phyloP scores from a whole-genome alignment of 2,329 filamentous ascomycete genomes.

The Blastomyces gilchristii region DNA sequence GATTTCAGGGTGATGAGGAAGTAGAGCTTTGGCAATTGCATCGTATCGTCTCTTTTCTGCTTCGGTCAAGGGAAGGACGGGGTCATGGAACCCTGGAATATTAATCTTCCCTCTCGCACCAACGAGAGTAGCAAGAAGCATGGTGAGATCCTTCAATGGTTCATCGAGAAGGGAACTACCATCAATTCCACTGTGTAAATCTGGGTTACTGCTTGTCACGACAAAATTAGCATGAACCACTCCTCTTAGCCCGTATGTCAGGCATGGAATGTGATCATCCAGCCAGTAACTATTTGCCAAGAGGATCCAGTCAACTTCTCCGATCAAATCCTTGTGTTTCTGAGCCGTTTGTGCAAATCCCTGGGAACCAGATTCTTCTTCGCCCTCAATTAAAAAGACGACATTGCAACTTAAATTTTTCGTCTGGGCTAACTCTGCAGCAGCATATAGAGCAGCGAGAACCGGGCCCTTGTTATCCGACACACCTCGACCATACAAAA shows the following conservation, averaged over 20 bases:
- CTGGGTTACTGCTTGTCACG: slow-evolving; percentile 73
- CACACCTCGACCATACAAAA: slow-evolving; percentile 88
- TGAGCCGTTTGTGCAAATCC: slow-evolving; percentile 79
- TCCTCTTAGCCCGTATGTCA: slow-evolving; percentile 88
- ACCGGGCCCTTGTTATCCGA: slow-evolving; percentile 97
- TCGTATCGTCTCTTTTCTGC: slow-evolving; percentile 73
- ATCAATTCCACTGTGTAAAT: slow-evolving; percentile 94
- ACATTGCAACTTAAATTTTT: slow-evolving; percentile 78
- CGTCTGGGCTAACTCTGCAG: slow-evolving; percentile 77
- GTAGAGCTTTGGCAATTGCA: slow-evolving; percentile 68
- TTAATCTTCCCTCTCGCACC: slow-evolving; percentile 69
- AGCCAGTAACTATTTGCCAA: slow-evolving; percentile 98
- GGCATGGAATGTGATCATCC: slow-evolving; percentile 85
- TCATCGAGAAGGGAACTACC: slow-evolving; percentile 80
- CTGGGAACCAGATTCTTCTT: slow-evolving; percentile 88
- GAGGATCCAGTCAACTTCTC: slow-evolving; percentile 84
- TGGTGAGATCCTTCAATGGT: slow-evolving; percentile 80
- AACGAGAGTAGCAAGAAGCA: slow-evolving; percentile 71
- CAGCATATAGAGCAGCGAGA: slow-evolving; percentile 85
- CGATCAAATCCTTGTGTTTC: slow-evolving; percentile 72
- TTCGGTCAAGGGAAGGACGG: slow-evolving; percentile 61
- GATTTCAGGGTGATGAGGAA: slow-evolving; percentile 58
- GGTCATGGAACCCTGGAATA: slow-evolving; percentile 82
- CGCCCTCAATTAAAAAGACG: slow-evolving; percentile 69
- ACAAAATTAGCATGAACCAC: slow-evolving; percentile 89